Percentiles rank a stretch among this genome's conserved stretches.
Evolutionary conservation across 2,329 filamentous ascomycete species (phyloP).

Genomic region (Ramularia endophylla): DNA sequence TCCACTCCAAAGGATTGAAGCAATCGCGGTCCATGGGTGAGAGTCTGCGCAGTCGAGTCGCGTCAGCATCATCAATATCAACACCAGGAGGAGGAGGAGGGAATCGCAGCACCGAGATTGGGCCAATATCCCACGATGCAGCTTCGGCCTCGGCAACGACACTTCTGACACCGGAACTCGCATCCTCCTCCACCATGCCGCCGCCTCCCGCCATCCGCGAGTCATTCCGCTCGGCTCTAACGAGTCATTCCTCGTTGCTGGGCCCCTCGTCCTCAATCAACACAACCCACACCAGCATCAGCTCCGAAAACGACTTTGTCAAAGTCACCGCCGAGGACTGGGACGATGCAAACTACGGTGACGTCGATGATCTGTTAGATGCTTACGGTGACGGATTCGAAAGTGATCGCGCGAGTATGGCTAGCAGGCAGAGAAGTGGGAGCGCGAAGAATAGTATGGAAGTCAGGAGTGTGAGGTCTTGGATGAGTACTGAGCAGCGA

Average conservation of each 20-base stretch:
- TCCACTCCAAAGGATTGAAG: slow-evolving; percentile 13
- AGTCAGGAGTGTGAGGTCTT: slow-evolving; percentile 17
- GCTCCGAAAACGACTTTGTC: slow-evolving; percentile 68
- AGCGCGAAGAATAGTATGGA: slow-evolving; percentile 21
- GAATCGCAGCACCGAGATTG: too few relatives aligned
- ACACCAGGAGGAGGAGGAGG: too few relatives aligned
- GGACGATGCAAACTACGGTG: slow-evolving; percentile 29
- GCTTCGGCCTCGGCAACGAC: slow-evolving; percentile 9
- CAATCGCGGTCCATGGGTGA: slow-evolving; percentile 21
- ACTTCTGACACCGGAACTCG: slow-evolving; percentile 17
- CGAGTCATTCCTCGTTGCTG: slow-evolving; percentile 50
- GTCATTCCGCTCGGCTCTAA: slow-evolving; percentile 56
- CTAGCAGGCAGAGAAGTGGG: slow-evolving; percentile 27
- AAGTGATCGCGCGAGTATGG: slow-evolving; percentile 16
- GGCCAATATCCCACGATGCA: too few relatives aligned
- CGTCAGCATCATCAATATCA: slow-evolving; percentile 17
- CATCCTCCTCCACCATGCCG: slow-evolving; percentile 17
- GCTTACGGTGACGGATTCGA: slow-evolving; percentile 55
- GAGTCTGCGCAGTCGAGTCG: slow-evolving; percentile 23
- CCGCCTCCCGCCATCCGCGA: slow-evolving; percentile 42
- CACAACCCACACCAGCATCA: slow-evolving; percentile 78
- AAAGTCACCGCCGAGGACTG: slow-evolving; percentile 46
- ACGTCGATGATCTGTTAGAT: slow-evolving; percentile 51
- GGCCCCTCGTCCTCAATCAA: slow-evolving; percentile 51
- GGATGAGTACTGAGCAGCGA: slow-evolving; percentile 1